Conservation (phyloP, 805 yeast genomes). For the Cyberlindnera petersonii region DNA sequence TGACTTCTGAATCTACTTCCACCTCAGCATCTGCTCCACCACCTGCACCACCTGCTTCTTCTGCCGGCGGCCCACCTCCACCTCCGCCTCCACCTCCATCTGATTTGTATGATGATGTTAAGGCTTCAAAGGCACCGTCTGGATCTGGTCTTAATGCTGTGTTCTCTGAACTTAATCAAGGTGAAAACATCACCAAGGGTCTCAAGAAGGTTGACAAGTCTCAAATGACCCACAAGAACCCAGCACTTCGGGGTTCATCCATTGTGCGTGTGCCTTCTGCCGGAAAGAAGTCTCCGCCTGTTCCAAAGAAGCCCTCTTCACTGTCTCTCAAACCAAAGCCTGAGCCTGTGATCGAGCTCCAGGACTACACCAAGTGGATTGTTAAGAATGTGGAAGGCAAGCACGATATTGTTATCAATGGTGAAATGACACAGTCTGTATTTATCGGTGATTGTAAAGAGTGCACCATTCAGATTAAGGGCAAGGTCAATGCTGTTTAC, state of each 20-base stretch:
- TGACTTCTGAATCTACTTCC: slow-evolving; percentile 75
- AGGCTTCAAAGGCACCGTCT: slow-evolving; percentile 22
- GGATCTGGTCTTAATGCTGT: slow-evolving; percentile 70
- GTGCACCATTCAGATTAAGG: slow-evolving; percentile 75
- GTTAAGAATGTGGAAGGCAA: slow-evolving; percentile 70
- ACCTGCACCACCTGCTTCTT: slow-evolving; percentile 91
- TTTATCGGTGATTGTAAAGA: slow-evolving; percentile 80
- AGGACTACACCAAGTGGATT: slow-evolving; percentile 80
- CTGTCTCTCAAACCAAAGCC: slow-evolving; percentile 49
- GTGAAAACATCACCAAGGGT: slow-evolving; percentile 77
- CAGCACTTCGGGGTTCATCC: slow-evolving; percentile 62
- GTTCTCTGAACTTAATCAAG: slow-evolving; percentile 85
- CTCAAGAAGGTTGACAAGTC: slow-evolving; percentile 90
- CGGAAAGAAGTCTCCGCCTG: slow-evolving; percentile 52
- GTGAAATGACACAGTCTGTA: slow-evolving; percentile 81
- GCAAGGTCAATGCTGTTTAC: slow-evolving; percentile 87
- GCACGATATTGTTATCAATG: slow-evolving; percentile 66
- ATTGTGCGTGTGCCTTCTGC: slow-evolving; percentile 36
- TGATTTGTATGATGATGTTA: slow-evolving; percentile 47
- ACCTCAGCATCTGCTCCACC: slow-evolving; percentile 82
- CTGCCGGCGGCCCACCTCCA: slow-evolving; percentile 64
- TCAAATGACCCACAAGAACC: slow-evolving; percentile 92
- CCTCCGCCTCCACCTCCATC: slow-evolving; percentile 96
- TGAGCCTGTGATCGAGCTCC: slow-evolving; percentile 67
- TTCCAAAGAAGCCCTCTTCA: slow-evolving; percentile 76